Conservation (phyloP, 352 stramenopile genomes). For the Pythium chondricola region DNA sequence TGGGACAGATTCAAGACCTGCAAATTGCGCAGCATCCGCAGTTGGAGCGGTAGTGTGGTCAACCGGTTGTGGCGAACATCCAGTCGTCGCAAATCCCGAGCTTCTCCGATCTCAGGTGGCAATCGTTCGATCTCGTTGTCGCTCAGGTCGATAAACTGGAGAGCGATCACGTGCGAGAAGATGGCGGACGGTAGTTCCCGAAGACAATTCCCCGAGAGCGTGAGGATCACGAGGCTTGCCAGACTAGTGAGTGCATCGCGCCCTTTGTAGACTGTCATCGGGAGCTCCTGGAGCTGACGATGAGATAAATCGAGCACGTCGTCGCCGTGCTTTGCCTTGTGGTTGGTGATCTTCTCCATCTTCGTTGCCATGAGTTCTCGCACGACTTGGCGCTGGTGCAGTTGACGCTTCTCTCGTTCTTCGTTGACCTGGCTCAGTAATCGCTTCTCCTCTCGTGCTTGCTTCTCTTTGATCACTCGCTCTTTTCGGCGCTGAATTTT, state of each 20-base stretch:
- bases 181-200: conserved; percentile 31
- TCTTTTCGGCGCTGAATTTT: conserved; percentile 59
- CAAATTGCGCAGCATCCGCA: conserved; percentile 24
- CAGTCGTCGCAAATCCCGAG: conserved; percentile 36
- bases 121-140: conserved; percentile 42
- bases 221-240: conserved; percentile 60
- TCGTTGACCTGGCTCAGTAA: conserved; percentile 30
- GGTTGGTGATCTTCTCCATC: conserved; percentile 37
- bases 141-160: conserved; percentile 51
- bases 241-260: conserved; percentile 43
- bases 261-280: conserved; percentile 36
- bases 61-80: conserved; percentile 52
- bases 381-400: conserved; percentile 39
- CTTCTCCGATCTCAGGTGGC: conserved; percentile 47
- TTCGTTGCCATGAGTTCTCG: conserved; percentile 52
- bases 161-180: conserved; percentile 51
- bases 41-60: conserved; percentile 21
- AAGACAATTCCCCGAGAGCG: conserved; percentile 52
- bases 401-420: conserved; percentile 34
- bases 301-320: conserved; percentile 40
- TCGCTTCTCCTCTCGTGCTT: conserved; percentile 48
- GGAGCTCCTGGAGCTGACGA: conserved; percentile 31
- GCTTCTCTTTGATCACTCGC: conserved; percentile 46
- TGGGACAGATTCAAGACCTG: conserved; percentile 40
- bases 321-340: conserved; percentile 48